Evolutionary conservation across 2,329 filamentous ascomycete genomes (phyloP).

Genomic region (Aspergillus luchuensis): DNA sequence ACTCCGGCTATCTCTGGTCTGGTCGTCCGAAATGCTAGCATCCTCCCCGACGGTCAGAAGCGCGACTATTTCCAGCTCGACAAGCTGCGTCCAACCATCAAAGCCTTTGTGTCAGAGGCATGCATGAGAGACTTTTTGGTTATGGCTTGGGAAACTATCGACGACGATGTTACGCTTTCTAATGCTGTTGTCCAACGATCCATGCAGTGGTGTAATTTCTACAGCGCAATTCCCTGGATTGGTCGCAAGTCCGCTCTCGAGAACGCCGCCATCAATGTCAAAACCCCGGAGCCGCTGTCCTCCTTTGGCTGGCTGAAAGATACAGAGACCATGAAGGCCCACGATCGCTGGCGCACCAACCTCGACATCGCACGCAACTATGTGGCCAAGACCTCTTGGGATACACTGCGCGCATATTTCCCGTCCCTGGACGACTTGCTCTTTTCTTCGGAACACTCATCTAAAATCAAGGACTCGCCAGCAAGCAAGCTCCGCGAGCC

Average conservation of each 20-base stretch:
- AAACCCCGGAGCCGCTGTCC: slow-evolving; percentile 43
- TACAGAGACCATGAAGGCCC: slow-evolving; percentile 46
- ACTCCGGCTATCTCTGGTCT: slow-evolving; percentile 40
- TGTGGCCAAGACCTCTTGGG: slow-evolving; percentile 27
- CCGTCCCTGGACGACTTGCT: slow-evolving; percentile 31
- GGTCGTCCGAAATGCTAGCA: slow-evolving; percentile 46
- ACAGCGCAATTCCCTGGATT: slow-evolving; percentile 50
- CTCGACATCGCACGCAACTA: slow-evolving; percentile 20
- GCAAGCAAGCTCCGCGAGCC: slow-evolving; percentile 29
- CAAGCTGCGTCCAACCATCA: slow-evolving; percentile 44
- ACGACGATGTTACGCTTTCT: slow-evolving; percentile 39
- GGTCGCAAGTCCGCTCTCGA: slow-evolving; percentile 40
- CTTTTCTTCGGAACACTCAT: slow-evolving; percentile 26
- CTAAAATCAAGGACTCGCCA: slow-evolving; percentile 9
- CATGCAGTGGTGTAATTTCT: slow-evolving; percentile 51
- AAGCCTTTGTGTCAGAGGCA: slow-evolving; percentile 51
- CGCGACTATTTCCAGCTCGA: slow-evolving; percentile 50
- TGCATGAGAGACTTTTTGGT: slow-evolving; percentile 47
- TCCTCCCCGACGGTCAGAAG: slow-evolving; percentile 44
- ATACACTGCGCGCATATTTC: slow-evolving; percentile 29
- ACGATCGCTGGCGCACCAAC: slow-evolving; percentile 47
- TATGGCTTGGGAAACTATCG: slow-evolving; percentile 50
- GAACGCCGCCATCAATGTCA: slow-evolving; percentile 37
- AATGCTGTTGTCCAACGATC: slow-evolving; percentile 49
- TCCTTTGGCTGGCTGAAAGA: slow-evolving; percentile 53